phyloP scores from a whole-genome alignment of 192 early-diverging fungal genomes.

The Coemansia asiatica region DNA sequence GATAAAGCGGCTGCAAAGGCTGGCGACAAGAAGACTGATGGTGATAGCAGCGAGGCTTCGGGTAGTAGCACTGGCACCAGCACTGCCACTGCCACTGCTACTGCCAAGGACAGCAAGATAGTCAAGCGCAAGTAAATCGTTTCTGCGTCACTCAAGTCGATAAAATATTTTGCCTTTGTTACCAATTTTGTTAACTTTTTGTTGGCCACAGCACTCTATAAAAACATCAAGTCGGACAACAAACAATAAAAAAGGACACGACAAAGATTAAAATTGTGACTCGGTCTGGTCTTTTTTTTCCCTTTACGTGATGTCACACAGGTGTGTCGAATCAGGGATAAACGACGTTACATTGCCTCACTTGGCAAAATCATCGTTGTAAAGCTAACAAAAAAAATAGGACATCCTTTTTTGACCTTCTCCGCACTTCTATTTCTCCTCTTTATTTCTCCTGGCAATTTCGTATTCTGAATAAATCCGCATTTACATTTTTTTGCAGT shows the following conservation, averaged over 20 bases:
- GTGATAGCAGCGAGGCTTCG: slow-evolving; percentile 1
- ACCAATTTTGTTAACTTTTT: no score
- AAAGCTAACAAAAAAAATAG: neutral
- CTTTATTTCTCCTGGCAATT: neutral
- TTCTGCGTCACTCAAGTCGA: neutral
- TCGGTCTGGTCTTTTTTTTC: neutral
- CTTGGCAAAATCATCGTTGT: no score
- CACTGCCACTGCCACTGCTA: neutral
- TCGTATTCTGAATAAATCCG: neutral
- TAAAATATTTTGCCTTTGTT: no score
- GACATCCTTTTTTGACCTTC: neutral
- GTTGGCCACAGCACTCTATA: no score
- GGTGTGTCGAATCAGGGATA: neutral
- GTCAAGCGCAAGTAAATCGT: slow-evolving; percentile 17
- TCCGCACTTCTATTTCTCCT: neutral
- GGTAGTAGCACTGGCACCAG: neutral
- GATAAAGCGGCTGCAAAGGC: slow-evolving; percentile 4
- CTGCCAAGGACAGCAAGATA: slow-evolving; percentile 4
- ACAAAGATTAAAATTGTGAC: slow-evolving; percentile 3
- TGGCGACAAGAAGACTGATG: neutral
- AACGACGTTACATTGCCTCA: neutral
- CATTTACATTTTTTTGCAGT: neutral
- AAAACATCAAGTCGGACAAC: no score
- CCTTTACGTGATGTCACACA: neutral
- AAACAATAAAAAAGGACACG: no score